Conservation (phyloP, 805 yeast genomes). For the Saturnispora saitoi region DNA sequence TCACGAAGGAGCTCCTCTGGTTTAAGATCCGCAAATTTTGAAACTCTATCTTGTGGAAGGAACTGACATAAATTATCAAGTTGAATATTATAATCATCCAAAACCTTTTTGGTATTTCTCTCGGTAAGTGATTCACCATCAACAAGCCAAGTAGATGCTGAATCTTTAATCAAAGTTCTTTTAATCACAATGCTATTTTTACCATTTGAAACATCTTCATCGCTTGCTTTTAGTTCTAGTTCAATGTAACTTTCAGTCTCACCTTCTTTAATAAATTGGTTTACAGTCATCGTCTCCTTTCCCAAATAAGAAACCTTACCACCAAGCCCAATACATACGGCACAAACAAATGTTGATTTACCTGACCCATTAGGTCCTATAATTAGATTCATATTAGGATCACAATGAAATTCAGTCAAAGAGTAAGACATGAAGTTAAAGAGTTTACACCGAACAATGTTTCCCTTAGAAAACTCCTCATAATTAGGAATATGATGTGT, state of each 20-base stretch:
- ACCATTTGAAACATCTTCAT: conserved; percentile 20
- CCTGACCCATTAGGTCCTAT: conserved; percentile 98
- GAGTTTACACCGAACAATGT: conserved; percentile 43
- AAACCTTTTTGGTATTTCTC: conserved; percentile 34
- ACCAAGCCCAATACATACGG: conserved; percentile 79
- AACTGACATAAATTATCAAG: conserved; percentile 89
- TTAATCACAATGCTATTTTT: conserved; percentile 29
- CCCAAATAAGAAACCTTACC: conserved; percentile 73
- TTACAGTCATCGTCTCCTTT: conserved; percentile 48
- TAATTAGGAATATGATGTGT: conserved; percentile 13
- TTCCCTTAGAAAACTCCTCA: conserved; percentile 34
- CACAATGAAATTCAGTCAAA: conserved; percentile 60
- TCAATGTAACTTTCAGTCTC: conserved; percentile 37
- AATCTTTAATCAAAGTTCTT: conserved; percentile 36
- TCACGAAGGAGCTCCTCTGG: conserved; percentile 68
- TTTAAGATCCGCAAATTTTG: conserved; percentile 76
- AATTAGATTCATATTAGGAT: conserved; percentile 82
- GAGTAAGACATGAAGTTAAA: conserved; percentile 62
- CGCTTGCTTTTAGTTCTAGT: conserved; percentile 37
- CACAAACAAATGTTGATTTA: conserved; percentile 87
- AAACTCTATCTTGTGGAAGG: conserved; percentile 90
- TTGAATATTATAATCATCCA: conserved; percentile 60
- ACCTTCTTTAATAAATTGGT: conserved; percentile 70
- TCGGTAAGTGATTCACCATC: conserved; percentile 37
- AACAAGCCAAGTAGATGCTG: conserved; percentile 41